A percentile compares a stretch with the other conserved stretches of the same genome.
Conservation (phyloP, 129 eudicot genomes). For the Lactuca sativa region DNA sequence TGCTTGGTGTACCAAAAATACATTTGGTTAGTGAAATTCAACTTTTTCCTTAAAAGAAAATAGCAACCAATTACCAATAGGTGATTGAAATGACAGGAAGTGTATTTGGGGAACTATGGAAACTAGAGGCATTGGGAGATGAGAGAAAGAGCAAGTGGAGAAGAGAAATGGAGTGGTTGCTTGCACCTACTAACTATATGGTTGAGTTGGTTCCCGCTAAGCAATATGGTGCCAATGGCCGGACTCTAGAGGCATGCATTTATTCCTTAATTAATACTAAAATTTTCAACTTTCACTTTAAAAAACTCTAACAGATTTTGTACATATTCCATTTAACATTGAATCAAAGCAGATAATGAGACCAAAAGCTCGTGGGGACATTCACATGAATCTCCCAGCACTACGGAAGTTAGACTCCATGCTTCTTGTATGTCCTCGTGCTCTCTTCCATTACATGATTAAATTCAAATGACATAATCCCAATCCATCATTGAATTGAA, state of each 20-base stretch:
- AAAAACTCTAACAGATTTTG: background rate
- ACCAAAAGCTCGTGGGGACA: conserved; percentile 85
- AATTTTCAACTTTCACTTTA: background rate
- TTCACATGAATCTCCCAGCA: conserved; percentile 90
- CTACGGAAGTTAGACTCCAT: conserved; percentile 84
- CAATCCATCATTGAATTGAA: background rate
- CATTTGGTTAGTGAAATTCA: no score
- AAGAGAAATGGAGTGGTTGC: conserved; percentile 92
- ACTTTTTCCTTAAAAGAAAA: no score
- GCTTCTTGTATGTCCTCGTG: conserved; percentile 87
- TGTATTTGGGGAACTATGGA: conserved; percentile 97
- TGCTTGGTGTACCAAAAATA: no score
- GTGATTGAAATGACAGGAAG: conserved; percentile 50
- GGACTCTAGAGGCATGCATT: conserved; percentile 65
- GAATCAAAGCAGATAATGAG: conserved; percentile 79
- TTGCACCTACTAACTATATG: conserved; percentile 87
- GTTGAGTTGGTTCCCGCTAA: conserved; percentile 93
- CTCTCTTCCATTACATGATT: conserved; percentile 20
- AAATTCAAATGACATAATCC: background rate
- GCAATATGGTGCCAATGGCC: conserved; percentile 66
- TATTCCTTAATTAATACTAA: background rate
- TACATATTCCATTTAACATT: background rate
- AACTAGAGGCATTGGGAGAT: conserved; percentile 79
- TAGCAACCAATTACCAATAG: background rate
- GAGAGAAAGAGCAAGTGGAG: conserved; percentile 74